Conservation (phyloP, 306 rosid species). For the Acacia melanoxylon region DNA sequence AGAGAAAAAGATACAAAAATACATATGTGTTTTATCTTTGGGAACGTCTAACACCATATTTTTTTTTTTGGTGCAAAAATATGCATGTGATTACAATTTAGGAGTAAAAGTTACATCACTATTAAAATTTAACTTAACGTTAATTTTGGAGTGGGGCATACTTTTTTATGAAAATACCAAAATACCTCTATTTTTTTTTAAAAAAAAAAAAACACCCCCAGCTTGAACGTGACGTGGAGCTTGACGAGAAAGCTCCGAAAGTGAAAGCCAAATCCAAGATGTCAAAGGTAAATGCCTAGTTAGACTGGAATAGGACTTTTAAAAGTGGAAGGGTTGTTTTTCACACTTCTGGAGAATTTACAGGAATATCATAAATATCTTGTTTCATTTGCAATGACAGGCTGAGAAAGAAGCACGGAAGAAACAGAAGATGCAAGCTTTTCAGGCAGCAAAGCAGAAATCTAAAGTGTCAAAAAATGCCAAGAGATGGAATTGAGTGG, state of each 20-base stretch:
- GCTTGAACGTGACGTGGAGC: constrained; percentile 88
- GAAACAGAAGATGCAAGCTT: constrained; percentile 87
- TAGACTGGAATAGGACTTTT: neutral
- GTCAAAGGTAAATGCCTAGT: constrained; percentile 69
- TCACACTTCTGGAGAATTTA: constrained; percentile 10
- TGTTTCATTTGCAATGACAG: constrained; percentile 37
- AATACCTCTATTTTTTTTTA: too few species aligned
- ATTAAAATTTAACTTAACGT: too few species aligned
- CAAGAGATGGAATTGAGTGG: constrained; percentile 83
- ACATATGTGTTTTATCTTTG: too few species aligned
- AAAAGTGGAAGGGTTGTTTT: neutral
- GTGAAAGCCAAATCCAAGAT: constrained; percentile 96
- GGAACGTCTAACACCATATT: too few species aligned
- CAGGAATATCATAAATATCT: neutral
- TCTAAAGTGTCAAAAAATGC: constrained; percentile 78
- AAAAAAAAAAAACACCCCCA: too few species aligned
- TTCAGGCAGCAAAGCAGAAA: constrained; percentile 90
- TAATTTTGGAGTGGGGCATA: too few species aligned
- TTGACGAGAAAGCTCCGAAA: constrained; percentile 91
- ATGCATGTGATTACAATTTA: too few species aligned
- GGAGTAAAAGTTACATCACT: too few species aligned
- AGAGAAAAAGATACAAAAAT: too few species aligned
- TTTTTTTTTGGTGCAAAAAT: too few species aligned
- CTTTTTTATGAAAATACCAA: too few species aligned
- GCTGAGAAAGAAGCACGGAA: constrained; percentile 94